Evolutionary conservation across 1,284 basidiomycete genomes (phyloP).

Genomic region (Apiotrichum mycotoxinovorans): DNA sequence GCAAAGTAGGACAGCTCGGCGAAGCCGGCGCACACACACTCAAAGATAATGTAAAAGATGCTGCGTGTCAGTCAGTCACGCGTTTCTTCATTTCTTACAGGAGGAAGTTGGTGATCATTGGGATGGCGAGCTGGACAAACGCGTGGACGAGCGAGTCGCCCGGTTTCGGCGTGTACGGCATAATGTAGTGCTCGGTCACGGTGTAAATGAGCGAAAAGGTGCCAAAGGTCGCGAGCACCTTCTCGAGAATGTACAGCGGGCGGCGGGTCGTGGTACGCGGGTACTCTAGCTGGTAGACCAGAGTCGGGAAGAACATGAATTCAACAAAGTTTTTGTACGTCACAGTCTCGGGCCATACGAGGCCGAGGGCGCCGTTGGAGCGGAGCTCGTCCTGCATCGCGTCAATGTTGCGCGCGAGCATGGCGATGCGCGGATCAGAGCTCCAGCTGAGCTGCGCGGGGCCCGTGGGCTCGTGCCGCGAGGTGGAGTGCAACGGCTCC

Average conservation of each 20-base stretch:
- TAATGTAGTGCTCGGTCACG: conserved; percentile 89
- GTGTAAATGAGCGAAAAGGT: conserved; percentile 87
- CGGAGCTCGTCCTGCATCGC: conserved; percentile 74
- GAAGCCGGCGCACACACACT: conserved; percentile 93
- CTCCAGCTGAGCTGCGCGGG: conserved; percentile 66
- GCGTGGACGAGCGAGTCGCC: conserved; percentile 67
- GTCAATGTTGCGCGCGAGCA: conserved; percentile 70
- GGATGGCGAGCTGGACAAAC: conserved; percentile 81
- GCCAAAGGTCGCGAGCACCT: conserved; percentile 89
- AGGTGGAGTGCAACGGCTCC: conserved; percentile 39
- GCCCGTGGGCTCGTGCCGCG: conserved; percentile 44
- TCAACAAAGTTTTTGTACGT: conserved; percentile 77
- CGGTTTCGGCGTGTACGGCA: conserved; percentile 69
- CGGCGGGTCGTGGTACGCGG: conserved; percentile 86
- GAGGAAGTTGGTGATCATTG: conserved; percentile 72
- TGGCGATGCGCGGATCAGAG: conserved; percentile 63
- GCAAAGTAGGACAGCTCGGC: conserved; percentile 91
- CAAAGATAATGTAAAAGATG: conserved; percentile 55
- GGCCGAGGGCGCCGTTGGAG: conserved; percentile 58
- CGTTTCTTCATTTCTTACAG: conserved; percentile 27
- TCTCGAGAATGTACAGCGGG: conserved; percentile 88
- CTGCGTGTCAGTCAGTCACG: conserved; percentile 22
- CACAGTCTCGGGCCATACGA: conserved; percentile 84
- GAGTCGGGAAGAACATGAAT: conserved; percentile 84
- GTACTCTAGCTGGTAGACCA: conserved; percentile 96